Base-by-base conservation (phyloP, 768 basidiomycete species). In the Mycena albidolilacea region DNA sequence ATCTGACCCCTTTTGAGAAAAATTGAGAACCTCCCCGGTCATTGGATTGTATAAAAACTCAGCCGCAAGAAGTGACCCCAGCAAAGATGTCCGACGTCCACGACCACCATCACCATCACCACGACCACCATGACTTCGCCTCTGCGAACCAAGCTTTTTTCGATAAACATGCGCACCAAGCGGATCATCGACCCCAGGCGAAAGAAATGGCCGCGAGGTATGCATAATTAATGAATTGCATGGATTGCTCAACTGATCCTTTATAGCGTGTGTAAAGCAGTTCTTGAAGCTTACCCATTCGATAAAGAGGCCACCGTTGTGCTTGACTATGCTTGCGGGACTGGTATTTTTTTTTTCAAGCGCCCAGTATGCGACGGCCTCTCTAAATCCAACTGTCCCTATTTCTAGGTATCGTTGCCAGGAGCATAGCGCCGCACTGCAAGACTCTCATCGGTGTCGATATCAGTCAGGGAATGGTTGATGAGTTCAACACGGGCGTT, bases 391-490 rank as follows among this genome's bases (percentile, higher is more conserved):
- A n/a, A 30, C 7, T 19, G 23, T 44, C 23, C 5, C 5, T 8
- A 12, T 60, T 43, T 12, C 39, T 23, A 94, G 94, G 94, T 15
- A 80, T 90, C 30, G 79, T 94, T 19, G 92, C 93, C 6, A 87
- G 88, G 73, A 85, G 87, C 57, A 85, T 95, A 30, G 89, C 88
- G 0, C 84, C 89, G 1, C 83, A 92, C 75, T 87, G 87, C 54
- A 92, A 90, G 78, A 84, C 84, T 37, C 87, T 95, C 70, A 79
- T 94, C n/a, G 94, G 94, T 12, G 89, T 93, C 9, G 95, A 95
- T 78, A 92, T 95, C 79, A 94, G 92, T 81, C 90, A 91, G 75
- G 87, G 82, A 2, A 89, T 91, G 85, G 91, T 95, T 7, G 90
- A 93, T 67, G 81, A 85, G 19, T 95, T 89, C 84, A 95, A 94